Conservation (phyloP, 257 asterid genomes). For the Solanum pennellii region DNA sequence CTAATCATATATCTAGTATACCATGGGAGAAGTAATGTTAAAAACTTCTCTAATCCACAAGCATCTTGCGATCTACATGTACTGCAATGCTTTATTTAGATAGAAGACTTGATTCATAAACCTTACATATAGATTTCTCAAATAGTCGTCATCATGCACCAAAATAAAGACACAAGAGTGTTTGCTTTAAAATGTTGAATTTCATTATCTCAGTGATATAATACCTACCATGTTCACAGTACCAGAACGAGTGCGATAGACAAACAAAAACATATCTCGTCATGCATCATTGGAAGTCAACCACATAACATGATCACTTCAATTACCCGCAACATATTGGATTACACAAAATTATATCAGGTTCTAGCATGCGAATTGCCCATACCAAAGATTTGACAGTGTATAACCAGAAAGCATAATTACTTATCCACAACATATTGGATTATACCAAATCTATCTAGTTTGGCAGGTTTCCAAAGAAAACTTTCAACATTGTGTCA, state of each 20-base stretch:
- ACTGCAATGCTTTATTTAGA: background rate
- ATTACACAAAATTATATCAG: background rate
- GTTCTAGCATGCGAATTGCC: background rate
- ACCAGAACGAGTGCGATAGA: background rate
- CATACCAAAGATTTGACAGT: background rate
- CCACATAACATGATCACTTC: background rate
- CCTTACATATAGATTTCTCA: background rate
- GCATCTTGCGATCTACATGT: background rate
- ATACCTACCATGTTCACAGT: background rate
- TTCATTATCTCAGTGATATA: background rate
- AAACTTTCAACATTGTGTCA: background rate
- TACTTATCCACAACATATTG: background rate
- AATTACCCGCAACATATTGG: background rate
- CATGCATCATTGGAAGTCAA: background rate
- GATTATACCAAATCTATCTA: background rate
- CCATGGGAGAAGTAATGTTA: background rate
- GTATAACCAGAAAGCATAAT: background rate
- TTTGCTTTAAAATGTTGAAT: background rate
- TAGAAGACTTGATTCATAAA: background rate
- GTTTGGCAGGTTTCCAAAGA: background rate
- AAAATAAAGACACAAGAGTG: background rate
- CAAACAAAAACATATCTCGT: background rate
- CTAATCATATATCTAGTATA: background rate
- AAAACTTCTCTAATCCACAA: background rate
- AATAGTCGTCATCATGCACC: background rate